Percentiles rank a stretch among this genome's conserved stretches.
These are phyloP conservation scores for Carex littledalei DNA, from an alignment of 176 grass and related monocot species.

Conservation along the genomic window DNA sequence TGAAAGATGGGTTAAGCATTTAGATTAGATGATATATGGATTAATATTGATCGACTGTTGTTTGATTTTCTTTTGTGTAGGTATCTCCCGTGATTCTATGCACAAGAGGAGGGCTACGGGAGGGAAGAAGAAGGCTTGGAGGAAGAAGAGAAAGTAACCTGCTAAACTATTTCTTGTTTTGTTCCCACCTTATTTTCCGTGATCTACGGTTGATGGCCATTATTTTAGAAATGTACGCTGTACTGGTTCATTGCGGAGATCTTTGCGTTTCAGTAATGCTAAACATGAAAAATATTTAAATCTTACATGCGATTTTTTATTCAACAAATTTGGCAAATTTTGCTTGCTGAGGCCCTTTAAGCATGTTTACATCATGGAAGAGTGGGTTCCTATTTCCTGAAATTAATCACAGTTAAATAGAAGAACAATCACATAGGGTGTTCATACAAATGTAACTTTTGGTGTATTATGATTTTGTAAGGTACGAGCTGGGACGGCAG, in stretches of 20 bases:
- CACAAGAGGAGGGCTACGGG: constrained; percentile 40
- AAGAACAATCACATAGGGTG: neutral
- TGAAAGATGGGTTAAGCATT: neutral
- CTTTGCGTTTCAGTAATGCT: neutral
- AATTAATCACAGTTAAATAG: neutral
- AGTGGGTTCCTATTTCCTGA: neutral
- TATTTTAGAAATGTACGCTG: neutral
- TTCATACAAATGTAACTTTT: neutral
- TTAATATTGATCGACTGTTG: constrained; percentile 8
- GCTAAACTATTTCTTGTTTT: neutral
- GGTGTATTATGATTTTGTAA: neutral
- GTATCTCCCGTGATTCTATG: constrained; percentile 46
- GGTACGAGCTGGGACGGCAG: constrained; percentile 33
- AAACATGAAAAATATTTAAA: neutral
- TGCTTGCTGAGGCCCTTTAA: neutral
- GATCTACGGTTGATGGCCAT: neutral
- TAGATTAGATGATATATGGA: neutral
- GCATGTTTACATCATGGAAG: neutral
- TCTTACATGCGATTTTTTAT: neutral
- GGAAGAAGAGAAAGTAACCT: constrained; percentile 45
- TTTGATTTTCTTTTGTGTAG: constrained; percentile 4
- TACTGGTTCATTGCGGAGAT: neutral
- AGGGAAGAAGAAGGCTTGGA: constrained; percentile 43
- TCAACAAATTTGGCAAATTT: neutral
- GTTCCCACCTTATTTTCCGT: neutral